Evolutionary conservation across 495 filamentous ascomycete genomes (phyloP).

Genomic region (Xylaria longipes): DNA sequence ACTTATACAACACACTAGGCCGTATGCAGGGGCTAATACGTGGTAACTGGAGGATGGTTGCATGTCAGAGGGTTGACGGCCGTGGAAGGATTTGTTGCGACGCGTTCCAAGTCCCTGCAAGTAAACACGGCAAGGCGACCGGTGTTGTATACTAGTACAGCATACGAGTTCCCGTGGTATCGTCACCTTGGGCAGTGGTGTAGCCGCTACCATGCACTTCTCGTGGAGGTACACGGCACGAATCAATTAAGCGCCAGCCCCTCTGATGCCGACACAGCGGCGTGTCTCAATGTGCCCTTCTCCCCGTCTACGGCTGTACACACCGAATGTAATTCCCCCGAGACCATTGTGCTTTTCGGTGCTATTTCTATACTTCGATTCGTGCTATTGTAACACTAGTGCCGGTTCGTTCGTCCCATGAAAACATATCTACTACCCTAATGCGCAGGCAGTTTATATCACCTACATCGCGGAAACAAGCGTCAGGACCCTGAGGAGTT

Average conservation of each 20-base stretch:
- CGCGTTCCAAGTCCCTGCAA: constrained; percentile 5
- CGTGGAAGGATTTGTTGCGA: constrained; percentile 18
- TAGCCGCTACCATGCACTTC: not conserved
- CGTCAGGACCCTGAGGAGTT: not conserved
- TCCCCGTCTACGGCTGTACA: not conserved
- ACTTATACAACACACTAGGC: not conserved
- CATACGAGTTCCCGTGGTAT: not conserved
- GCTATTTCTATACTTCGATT: not conserved
- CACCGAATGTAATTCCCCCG: constrained; percentile 7
- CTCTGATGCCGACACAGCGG: not conserved
- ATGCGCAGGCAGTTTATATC: no score
- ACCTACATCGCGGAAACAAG: not conserved
- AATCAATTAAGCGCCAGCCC: constrained; percentile 10
- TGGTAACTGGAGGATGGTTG: constrained; percentile 2
- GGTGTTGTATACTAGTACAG: not conserved
- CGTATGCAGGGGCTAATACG: constrained; percentile 8
- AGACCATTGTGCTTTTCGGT: not conserved
- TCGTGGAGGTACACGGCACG: not conserved
- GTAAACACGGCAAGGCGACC: not conserved
- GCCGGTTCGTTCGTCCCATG: not conserved
- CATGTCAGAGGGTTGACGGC: not conserved
- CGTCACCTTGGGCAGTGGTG: not conserved
- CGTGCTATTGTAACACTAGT: not conserved
- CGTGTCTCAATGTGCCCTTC: not conserved
- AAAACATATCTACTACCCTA: no score